These are phyloP conservation scores for Pseudopyricularia javanii DNA, from an alignment of 2,329 filamentous ascomycete species.

Conservation along the genomic window DNA sequence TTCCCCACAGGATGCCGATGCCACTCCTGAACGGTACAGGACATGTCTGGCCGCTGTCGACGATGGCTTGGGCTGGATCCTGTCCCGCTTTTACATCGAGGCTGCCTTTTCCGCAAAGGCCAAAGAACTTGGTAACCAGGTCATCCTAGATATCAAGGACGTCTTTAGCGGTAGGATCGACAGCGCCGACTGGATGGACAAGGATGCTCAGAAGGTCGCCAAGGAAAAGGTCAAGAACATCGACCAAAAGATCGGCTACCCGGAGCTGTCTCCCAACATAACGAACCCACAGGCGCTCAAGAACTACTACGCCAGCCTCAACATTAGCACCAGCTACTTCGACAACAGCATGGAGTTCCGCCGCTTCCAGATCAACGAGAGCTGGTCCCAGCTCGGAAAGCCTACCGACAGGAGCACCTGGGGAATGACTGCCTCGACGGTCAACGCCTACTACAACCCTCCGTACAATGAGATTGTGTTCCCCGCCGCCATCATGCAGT, in stretches of 20 bases:
- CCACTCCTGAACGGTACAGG: slow-evolving; percentile 53
- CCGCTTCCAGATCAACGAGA: slow-evolving; percentile 29
- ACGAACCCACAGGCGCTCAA: slow-evolving; percentile 42
- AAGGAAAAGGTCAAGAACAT: slow-evolving; percentile 56
- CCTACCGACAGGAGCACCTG: slow-evolving; percentile 49
- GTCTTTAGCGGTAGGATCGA: slow-evolving; percentile 50
- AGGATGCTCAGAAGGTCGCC: slow-evolving; percentile 44
- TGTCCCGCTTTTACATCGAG: slow-evolving; percentile 60
- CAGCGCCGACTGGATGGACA: slow-evolving; percentile 51
- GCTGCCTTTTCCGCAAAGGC: slow-evolving; percentile 54
- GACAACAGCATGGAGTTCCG: slow-evolving; percentile 40
- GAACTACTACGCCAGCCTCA: slow-evolving; percentile 41
- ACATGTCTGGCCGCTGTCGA: slow-evolving; percentile 48
- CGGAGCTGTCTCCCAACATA: slow-evolving; percentile 44
- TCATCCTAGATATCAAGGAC: slow-evolving; percentile 59
- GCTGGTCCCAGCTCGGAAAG: slow-evolving; percentile 47
- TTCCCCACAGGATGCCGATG: slow-evolving; percentile 47
- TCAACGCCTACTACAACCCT: slow-evolving; percentile 57
- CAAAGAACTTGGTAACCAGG: slow-evolving; percentile 53
- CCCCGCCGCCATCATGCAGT: slow-evolving; percentile 58
- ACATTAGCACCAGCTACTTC: slow-evolving; percentile 42
- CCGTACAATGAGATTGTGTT: slow-evolving; percentile 58
- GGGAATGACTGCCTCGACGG: slow-evolving; percentile 45
- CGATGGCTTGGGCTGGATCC: slow-evolving; percentile 49
- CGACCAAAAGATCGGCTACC: slow-evolving; percentile 56